Evolutionary conservation across 2,329 filamentous ascomycete genomes (phyloP).

Genomic region (Sporothrix schenckii): DNA sequence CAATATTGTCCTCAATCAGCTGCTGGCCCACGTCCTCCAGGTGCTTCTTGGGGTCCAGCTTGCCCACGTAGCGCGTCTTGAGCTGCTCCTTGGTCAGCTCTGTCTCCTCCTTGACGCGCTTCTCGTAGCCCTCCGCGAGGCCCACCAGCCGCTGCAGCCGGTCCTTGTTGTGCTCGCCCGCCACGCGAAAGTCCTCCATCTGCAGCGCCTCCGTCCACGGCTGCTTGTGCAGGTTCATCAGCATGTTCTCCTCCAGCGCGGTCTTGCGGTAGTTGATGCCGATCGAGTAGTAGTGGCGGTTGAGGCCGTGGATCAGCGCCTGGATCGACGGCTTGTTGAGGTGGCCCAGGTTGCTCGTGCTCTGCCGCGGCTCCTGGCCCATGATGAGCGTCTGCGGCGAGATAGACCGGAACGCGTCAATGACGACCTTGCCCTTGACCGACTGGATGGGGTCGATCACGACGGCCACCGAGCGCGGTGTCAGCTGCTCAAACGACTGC

Average conservation of each 20-base stretch:
- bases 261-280: conserved; percentile 98
- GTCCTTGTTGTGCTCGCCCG: conserved; percentile 84
- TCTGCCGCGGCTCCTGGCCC: conserved; percentile 95
- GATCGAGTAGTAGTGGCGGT: conserved; percentile 99
- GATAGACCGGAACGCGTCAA: conserved; percentile 97
- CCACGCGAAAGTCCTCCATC: conserved; percentile 92
- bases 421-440: conserved; percentile 99
- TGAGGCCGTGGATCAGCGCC: conserved; percentile 95
- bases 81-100: conserved; percentile 96
- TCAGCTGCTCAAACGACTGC: conserved; percentile 99
- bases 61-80: conserved; percentile 98
- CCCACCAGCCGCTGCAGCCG: conserved; percentile 83
- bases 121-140: conserved; percentile 94
- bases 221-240: conserved; percentile 99
- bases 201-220: conserved; percentile 97
- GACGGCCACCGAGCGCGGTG: conserved; percentile 92
- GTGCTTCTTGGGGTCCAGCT: conserved; percentile 99
- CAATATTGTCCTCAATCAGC: conserved; percentile 98
- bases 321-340: conserved; percentile 99
- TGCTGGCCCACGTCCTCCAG: conserved; percentile 95
- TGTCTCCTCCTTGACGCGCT: conserved; percentile 97
- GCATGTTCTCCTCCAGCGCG: conserved; percentile 96
- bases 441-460: conserved; percentile 99
- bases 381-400: conserved; percentile 98
- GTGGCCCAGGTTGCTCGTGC: conserved; percentile 95